Evolutionary conservation across 768 basidiomycete species (phyloP), one percentile per base, ranked within the genome.

Genomic region (Lactarius psammicola): DNA sequence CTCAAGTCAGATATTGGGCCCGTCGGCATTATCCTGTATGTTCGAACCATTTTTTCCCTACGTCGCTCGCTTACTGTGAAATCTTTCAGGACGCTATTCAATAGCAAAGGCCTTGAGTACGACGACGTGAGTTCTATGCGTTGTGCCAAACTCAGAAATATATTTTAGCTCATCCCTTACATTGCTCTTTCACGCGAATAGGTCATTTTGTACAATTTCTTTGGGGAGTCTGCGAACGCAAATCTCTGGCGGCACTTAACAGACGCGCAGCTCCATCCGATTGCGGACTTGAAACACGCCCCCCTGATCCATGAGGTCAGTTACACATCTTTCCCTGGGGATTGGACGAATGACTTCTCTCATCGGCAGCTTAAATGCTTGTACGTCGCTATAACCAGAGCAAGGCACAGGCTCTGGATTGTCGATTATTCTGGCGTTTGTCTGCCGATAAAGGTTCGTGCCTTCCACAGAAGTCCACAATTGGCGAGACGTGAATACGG

Each of bases 121-220:
- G 81, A 86, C 67, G 86, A 88, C 69, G 87, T 86, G 58, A 53
- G 73, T 63, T 5, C 10, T 46, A 38, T 18, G 1, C 2, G 9
- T 58, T 49, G n/a, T 7, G 13, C 9, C 28, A 31, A 31, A 2
- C 9, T 4, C 49, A 0, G 28, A 18, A 33, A 36, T 2, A 0
- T 7, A 3, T 26, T 17, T 57, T 34, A 30, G 42, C 17, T 46
- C 17, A 28, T 62, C n/a, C 28, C 51, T 9, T 42, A 17, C 28
- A 10, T 13, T 9, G 18, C 26, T 8, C 13, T 49, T 42, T 5
- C 31, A 23, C 11, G 26, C 51, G 53, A 4, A 0, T 63, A 90
- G 88, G 88, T 92, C 4, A 77, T 92, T 3, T 70, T 92, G 13
- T 90, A 86, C 70, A 85, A 92, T 67, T 90, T 90, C 74, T 92